Conservation (phyloP, 768 basidiomycete genomes). For the Trametes cubensis region DNA sequence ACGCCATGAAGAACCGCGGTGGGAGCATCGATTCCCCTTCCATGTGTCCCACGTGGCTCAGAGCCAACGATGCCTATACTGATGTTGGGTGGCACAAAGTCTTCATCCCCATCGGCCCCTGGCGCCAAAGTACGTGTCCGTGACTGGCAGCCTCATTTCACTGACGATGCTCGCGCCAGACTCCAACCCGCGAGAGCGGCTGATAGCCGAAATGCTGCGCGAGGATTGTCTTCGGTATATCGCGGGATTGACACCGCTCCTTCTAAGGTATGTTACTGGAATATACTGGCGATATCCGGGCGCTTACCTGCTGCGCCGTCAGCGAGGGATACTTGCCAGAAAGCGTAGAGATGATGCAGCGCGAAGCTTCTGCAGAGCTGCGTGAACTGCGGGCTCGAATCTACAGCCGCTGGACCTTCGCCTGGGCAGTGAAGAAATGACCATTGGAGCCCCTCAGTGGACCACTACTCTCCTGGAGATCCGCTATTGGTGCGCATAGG, state of each 20-base stretch:
- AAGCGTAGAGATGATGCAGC: constrained; percentile 33
- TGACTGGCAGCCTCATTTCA: neutral
- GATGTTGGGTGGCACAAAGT: constrained; percentile 37
- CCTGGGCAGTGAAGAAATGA: constrained; percentile 37
- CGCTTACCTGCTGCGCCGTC: neutral
- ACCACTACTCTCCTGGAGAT: neutral
- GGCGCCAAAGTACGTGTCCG: constrained; percentile 33
- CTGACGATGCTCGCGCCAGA: constrained; percentile 12
- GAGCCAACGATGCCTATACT: constrained; percentile 29
- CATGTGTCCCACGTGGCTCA: constrained; percentile 35
- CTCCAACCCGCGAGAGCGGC: constrained; percentile 27
- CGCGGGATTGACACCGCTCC: constrained; percentile 32
- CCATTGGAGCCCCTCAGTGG: neutral
- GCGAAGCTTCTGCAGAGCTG: constrained; percentile 33
- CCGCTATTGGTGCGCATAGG: neutral
- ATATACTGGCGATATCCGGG: neutral
- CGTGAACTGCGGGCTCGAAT: constrained; percentile 31
- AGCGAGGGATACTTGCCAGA: constrained; percentile 38
- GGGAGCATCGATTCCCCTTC: constrained; percentile 31
- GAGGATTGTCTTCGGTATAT: constrained; percentile 34
- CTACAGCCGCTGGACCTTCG: constrained; percentile 37
- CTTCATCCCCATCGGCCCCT: constrained; percentile 38
- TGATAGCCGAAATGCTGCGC: constrained; percentile 36
- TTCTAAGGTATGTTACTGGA: constrained; percentile 28
- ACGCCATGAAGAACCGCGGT: constrained; percentile 37